Base-by-base conservation (phyloP, 148 eudicot species). In the Chenopodium formosanum region DNA sequence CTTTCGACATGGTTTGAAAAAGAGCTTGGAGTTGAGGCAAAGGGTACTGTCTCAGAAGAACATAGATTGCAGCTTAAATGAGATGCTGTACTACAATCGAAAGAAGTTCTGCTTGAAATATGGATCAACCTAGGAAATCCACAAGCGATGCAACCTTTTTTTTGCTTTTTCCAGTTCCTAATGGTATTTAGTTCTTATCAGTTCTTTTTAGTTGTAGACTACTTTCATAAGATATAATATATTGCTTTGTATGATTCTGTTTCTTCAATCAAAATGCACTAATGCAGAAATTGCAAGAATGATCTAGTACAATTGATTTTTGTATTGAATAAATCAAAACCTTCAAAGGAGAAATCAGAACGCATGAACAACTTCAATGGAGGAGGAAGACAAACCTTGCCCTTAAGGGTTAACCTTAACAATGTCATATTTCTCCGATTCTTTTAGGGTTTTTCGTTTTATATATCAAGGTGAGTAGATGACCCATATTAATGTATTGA, bases 1-100 rank as follows among this genome's bases (percentile, higher is more conserved):
- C 83, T 97, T 97, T 79, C 89, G 87, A 65, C 93, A 92, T 84
- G 93, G 95, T 27, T 81, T 97, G 85, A 97, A 91, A 91, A 94
- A 90, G 80, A 92, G 90, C 78, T 83, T 94, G 78, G 94, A 92
- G 86, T 81, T 81, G 78, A 86, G 99, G 88, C 97, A 94, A 40
- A 97, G 85, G 82, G 85, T 97, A 52, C 68, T 97, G 90, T 86
- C 84, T 68, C 86, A 86, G 60, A 94, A 83, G 82, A 87, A 89
- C 50, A 75, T 90, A 74, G 83, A 83, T 60, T 94, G 93, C 89
- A 97, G 92, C 88, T 85, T 97, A 86, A 91, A 94, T 68, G 99
- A 94, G 73, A 94, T 97, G 99, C 78, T 97, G 82, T 92, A 91
- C 82, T 91, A 91, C 84, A 94, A 94, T 77, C 89, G 90, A 70